Evolutionary conservation across 176 grass and related monocot species (phyloP), one percentile per base, ranked within the genome.

Genomic region (Triticum turgidum): DNA sequence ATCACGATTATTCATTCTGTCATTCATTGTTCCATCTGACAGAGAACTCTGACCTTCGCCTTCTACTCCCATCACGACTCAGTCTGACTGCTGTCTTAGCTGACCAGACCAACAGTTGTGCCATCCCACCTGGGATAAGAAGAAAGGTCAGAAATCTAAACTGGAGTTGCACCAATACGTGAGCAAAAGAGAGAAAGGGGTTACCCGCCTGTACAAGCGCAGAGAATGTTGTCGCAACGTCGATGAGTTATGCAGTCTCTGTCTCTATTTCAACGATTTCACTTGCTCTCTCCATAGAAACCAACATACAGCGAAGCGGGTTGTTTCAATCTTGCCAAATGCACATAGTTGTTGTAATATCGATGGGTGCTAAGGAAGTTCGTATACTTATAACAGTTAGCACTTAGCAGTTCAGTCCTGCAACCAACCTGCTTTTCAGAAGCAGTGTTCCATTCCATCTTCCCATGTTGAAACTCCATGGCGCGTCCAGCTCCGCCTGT

Each of bases 351-450:
- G 33, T 18, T 24, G 65, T 72, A 27, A 7, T 49, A 52, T 17
- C 10, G 29, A 11, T 79, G n/a, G 79, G 56, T 32, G 7, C 2
- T 73, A 76, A 81, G 65, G 49, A 90, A 54, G 49, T 75, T 80
- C 13, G 37, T 27, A 80, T 35, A 68, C 41, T 24, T 0, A 9
- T n/a, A 29, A 39, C 11, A 59, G 65, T 73, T 82, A 18, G 11
- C 54, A 71, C 21, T 64, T 77, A 41, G 39, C 7, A 41, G 39
- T 41, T 41, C 82, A 73, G 34, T 30, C 29, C 45, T 52, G 18
- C n/a, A 75, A 83, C 81, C 76, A 73, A 93, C 95, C 89, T 97
- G 87, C 61, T 94, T 91, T 85, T 93, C 91, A 80, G 94, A 74
- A 39, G 85, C 44, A 12, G 69, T 78, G 30, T 78, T 94, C 95